phyloP scores from a whole-genome alignment of 2,329 filamentous ascomycete species.

The Lecanosticta acicola region DNA sequence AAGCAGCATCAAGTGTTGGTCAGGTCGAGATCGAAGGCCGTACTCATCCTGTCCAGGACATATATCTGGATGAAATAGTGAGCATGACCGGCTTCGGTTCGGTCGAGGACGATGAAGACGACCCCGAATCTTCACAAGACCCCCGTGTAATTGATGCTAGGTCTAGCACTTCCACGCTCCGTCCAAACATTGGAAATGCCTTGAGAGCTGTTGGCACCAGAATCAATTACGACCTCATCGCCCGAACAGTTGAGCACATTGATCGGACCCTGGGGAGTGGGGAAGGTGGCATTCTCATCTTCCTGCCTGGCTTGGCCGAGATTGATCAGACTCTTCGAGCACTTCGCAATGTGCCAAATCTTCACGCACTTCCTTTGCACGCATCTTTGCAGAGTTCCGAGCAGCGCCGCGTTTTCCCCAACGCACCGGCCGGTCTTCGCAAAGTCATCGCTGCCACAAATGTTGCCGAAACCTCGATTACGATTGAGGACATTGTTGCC shows the following conservation, averaged over 20 bases:
- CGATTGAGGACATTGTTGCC: conserved; percentile 92
- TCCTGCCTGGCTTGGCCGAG: conserved; percentile 85
- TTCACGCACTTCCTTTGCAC: conserved; percentile 82
- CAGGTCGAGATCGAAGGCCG: conserved; percentile 80
- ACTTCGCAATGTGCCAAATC: conserved; percentile 57
- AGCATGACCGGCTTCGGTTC: conserved; percentile 65
- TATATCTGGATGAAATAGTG: conserved; percentile 83
- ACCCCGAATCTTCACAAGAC: conserved; percentile 19
- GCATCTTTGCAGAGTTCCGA: conserved; percentile 85
- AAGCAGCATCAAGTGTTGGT: conserved; percentile 53
- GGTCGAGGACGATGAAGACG: conserved; percentile 44
- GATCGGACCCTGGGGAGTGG: conserved; percentile 68
- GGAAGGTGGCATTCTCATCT: conserved; percentile 87
- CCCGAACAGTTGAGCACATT: conserved; percentile 72
- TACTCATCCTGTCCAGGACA: conserved; percentile 84
- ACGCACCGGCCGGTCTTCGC: conserved; percentile 69
- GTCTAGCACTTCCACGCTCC: conserved; percentile 17
- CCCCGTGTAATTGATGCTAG: conserved; percentile 38
- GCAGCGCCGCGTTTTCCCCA: conserved; percentile 78
- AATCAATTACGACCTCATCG: conserved; percentile 87
- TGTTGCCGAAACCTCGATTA: conserved; percentile 96
- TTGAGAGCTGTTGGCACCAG: conserved; percentile 56
- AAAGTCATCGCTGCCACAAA: conserved; percentile 96
- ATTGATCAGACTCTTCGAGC: conserved; percentile 74
- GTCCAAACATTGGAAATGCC: conserved; percentile 33